Percentiles rank a stretch among this genome's conserved stretches.
Conservation (phyloP, 805 yeast species). For the Pichia scutulata region DNA sequence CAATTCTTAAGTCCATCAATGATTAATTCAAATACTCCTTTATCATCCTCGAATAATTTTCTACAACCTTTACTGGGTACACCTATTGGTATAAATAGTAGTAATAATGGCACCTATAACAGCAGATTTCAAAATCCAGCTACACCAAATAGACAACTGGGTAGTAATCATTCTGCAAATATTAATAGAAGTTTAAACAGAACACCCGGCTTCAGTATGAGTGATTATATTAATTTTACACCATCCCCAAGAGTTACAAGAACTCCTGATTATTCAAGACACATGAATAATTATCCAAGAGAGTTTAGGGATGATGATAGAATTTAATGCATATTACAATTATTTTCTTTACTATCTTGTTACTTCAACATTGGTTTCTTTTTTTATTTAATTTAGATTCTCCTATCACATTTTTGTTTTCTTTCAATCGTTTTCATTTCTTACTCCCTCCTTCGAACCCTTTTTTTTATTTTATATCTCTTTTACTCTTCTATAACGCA, state of each 20-base stretch:
- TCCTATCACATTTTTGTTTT: background rate
- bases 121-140: constrained; percentile 26
- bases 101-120: background rate
- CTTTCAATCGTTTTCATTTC: background rate
- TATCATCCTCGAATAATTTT: background rate
- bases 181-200: constrained; percentile 21
- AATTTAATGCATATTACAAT: background rate
- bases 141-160: constrained; percentile 17
- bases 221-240: constrained; percentile 74
- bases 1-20: constrained; percentile 1
- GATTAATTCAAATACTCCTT: background rate
- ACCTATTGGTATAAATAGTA: constrained; percentile 9
- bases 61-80: constrained; percentile 14
- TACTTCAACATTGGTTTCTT: background rate
- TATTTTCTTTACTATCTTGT: no score
- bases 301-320: background rate
- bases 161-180: background rate
- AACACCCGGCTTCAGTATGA: constrained; percentile 73
- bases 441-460: no score
- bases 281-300: constrained; percentile 13
- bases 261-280: constrained; percentile 30
- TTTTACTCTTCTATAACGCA: background rate
- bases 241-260: constrained; percentile 50
- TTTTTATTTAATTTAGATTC: background rate
- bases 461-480: background rate